Evolutionary conservation across 2,329 filamentous ascomycete species (phyloP).

Genomic region (Sclerotinia subarctica): DNA sequence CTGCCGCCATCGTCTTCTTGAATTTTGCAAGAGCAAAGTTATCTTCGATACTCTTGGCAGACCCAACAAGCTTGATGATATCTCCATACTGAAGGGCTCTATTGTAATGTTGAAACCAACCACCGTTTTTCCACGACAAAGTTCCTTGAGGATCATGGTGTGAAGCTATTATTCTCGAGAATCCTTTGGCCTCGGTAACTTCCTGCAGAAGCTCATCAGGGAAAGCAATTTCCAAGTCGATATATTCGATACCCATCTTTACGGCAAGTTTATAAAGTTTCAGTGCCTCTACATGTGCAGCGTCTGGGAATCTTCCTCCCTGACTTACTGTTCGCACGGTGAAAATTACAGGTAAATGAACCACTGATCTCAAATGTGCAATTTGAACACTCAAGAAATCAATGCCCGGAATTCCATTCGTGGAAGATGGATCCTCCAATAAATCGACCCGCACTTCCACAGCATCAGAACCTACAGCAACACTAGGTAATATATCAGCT

Average conservation of each 20-base stretch:
- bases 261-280: conserved; percentile 75
- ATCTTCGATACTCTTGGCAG: conserved; percentile 72
- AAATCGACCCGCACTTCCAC: conserved; percentile 94
- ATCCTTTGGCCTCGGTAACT: conserved; percentile 62
- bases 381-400: conserved; percentile 83
- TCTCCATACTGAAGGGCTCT: conserved; percentile 85
- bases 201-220: conserved; percentile 70
- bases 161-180: conserved; percentile 85
- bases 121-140: conserved; percentile 87
- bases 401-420: conserved; percentile 54
- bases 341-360: conserved; percentile 81
- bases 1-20: conserved; percentile 68
- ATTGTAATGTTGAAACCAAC: conserved; percentile 89
- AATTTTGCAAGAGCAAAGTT: conserved; percentile 84
- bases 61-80: conserved; percentile 88
- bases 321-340: conserved; percentile 83
- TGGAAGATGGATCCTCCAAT: conserved; percentile 63
- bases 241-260: conserved; percentile 82
- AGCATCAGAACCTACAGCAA: conserved; percentile 83
- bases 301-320: conserved; percentile 83
- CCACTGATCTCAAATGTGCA: conserved; percentile 68
- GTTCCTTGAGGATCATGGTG: conserved; percentile 82
- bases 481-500: conserved; percentile 62
- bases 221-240: conserved; percentile 89
- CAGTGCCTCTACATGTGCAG: conserved; percentile 65